These are phyloP conservation scores for Colletotrichum phormii DNA, from an alignment of 2,329 filamentous ascomycete species.

Conservation along the genomic window DNA sequence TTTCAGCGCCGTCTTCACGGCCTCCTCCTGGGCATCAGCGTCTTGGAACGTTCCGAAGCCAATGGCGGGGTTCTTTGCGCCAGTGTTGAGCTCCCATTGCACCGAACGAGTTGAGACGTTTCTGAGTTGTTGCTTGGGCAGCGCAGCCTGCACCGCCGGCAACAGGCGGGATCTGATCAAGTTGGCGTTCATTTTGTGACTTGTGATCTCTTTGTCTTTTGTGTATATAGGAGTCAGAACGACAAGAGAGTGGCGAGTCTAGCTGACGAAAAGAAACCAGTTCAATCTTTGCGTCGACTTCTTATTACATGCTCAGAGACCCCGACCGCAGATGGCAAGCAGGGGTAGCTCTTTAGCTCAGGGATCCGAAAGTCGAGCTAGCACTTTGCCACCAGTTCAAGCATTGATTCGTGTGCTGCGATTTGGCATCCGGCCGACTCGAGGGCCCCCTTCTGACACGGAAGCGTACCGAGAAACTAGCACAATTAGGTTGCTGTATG, in stretches of 20 bases:
- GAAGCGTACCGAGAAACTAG: too few relatives aligned
- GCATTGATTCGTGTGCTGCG: not conserved
- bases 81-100: conserved; percentile 38
- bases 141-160: not conserved
- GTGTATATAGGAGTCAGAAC: too few relatives aligned
- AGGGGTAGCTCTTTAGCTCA: too few relatives aligned
- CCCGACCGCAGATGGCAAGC: too few relatives aligned
- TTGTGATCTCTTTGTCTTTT: too few relatives aligned
- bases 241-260: not conserved
- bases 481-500: too few relatives aligned
- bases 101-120: not conserved
- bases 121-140: not conserved
- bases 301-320: too few relatives aligned
- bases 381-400: not conserved
- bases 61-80: conserved; percentile 43
- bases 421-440: not conserved
- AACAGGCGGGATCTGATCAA: not conserved
- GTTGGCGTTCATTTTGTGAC: not conserved
- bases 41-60: conserved; percentile 47
- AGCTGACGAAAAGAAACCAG: not conserved
- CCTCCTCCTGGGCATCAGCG: conserved; percentile 42
- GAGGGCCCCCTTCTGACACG: not conserved
- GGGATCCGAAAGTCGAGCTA: too few relatives aligned
- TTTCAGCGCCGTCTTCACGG: conserved; percentile 43
- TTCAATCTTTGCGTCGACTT: too few relatives aligned